Percentiles rank a stretch among this genome's conserved stretches.
These are phyloP conservation scores for Westerdykella sp. DNA, from an alignment of 2,329 filamentous ascomycete genomes.

Conservation along the genomic window DNA sequence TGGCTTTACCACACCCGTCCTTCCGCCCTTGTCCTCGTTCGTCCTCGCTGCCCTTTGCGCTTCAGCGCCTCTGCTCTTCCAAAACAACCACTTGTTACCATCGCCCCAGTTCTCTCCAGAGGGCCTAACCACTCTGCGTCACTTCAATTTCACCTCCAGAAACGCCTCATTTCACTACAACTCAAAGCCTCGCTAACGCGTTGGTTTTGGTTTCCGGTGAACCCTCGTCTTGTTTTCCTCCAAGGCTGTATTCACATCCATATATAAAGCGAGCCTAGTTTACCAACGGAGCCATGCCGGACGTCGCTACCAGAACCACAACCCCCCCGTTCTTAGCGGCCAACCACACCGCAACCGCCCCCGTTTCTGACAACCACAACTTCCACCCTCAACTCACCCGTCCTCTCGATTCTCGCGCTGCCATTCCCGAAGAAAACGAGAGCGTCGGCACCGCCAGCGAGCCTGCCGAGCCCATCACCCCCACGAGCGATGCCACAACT, in stretches of 20 bases:
- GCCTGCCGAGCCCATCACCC: constrained; percentile 36
- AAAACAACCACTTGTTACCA: constrained; percentile 22
- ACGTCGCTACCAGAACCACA: constrained; percentile 8
- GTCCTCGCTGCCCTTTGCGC: constrained; percentile 8
- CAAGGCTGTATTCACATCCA: too few species aligned
- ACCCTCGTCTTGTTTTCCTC: neutral
- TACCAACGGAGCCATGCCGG: constrained; percentile 17
- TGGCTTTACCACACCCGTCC: constrained; percentile 25
- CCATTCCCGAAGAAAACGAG: constrained; percentile 37
- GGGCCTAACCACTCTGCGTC: constrained; percentile 14
- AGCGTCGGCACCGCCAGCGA: constrained; percentile 36
- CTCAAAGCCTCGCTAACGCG: too few species aligned
- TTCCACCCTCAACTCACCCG: constrained; percentile 22
- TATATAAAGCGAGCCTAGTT: too few species aligned
- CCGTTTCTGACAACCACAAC: constrained; percentile 8
- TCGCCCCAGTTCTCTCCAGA: constrained; percentile 31
- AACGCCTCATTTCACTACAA: too few species aligned
- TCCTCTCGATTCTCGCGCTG: constrained; percentile 18
- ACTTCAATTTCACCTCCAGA: too few species aligned
- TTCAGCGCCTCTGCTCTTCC: constrained; percentile 15
- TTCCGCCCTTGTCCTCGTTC: constrained; percentile 10
- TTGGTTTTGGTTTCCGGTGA: neutral
- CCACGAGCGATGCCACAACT: constrained; percentile 25
- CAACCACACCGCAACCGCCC: constrained; percentile 12
- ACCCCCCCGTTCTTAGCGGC: constrained; percentile 13